Evolutionary conservation across 1,139 yeast genomes (phyloP).

Genomic region (Scheffersomyces illinoinensis): DNA sequence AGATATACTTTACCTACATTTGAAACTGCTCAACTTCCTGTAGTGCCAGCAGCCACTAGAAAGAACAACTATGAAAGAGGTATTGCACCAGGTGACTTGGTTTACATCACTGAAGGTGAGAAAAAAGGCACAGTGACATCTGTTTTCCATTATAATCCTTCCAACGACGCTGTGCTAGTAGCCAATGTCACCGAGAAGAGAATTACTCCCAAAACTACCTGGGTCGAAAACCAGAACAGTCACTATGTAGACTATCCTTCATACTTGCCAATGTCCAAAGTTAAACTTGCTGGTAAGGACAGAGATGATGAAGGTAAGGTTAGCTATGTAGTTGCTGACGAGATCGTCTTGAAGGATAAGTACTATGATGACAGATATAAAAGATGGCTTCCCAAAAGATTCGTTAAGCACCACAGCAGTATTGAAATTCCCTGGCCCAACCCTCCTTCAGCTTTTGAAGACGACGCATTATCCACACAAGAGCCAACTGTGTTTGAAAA

Average conservation of each 20-base stretch:
- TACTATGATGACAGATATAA: constrained; percentile 78
- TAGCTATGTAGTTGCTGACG: constrained; percentile 71
- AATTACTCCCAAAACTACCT: constrained; percentile 61
- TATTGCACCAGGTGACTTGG: constrained; percentile 43
- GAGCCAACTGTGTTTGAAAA: constrained; percentile 66
- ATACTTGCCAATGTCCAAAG: constrained; percentile 45
- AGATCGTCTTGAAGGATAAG: constrained; percentile 60
- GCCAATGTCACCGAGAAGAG: constrained; percentile 38
- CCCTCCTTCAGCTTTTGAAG: constrained; percentile 61
- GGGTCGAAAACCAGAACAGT: constrained; percentile 73
- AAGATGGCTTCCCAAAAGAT: constrained; percentile 74
- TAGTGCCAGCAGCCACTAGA: constrained; percentile 23
- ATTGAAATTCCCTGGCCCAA: constrained; percentile 90
- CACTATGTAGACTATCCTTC: constrained; percentile 70
- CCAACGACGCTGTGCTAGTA: constrained; percentile 34
- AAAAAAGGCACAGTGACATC: constrained; percentile 73
- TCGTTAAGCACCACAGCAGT: constrained; percentile 65
- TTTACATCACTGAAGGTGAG: constrained; percentile 62
- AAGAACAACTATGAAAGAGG: constrained; percentile 36
- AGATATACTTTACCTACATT: constrained; percentile 37
- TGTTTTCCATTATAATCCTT: constrained; percentile 29
- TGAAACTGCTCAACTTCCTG: constrained; percentile 17
- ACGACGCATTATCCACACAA: constrained; percentile 59
- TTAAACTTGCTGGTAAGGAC: constrained; percentile 76
- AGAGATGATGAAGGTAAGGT: constrained; percentile 65